phyloP scores from a whole-genome alignment of 225 moss, liverwort and hornwort species.

The Anthoceros angustus region DNA sequence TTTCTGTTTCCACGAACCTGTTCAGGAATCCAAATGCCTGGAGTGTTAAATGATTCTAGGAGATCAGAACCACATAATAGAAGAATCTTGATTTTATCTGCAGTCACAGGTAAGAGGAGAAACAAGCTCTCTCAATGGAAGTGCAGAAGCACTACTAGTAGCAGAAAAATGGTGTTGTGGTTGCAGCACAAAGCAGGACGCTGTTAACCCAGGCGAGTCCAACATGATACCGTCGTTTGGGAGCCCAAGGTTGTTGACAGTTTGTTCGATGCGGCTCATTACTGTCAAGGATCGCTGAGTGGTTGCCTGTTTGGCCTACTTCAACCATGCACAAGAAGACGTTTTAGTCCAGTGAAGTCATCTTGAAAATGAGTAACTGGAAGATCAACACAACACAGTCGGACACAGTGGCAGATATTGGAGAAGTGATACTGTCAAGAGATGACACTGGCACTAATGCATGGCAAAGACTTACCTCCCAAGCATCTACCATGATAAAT shows the following conservation, averaged over 20 bases:
- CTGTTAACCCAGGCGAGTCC: no score
- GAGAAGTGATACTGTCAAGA: background rate
- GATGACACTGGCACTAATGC: background rate
- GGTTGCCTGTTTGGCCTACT: conserved; percentile 3
- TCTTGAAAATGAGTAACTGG: background rate
- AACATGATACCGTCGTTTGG: background rate
- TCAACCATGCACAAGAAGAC: background rate
- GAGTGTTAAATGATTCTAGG: conserved; percentile 46
- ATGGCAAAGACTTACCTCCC: conserved; percentile 56
- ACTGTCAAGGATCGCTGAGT: background rate
- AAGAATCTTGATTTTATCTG: conserved; percentile 83
- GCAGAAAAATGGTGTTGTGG: background rate
- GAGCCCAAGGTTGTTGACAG: background rate
- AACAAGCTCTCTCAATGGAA: background rate
- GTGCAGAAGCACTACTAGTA: background rate
- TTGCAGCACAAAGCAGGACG: background rate
- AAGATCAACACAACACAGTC: background rate
- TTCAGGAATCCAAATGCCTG: conserved; percentile 87
- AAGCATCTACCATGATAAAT: conserved; percentile 87
- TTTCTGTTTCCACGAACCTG: conserved; percentile 25
- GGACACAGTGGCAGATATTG: background rate
- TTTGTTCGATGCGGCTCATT: background rate
- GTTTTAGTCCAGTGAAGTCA: background rate
- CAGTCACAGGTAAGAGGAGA: conserved; percentile 1
- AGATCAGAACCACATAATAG: conserved; percentile 78